Base-by-base conservation (phyloP, 2,329 filamentous ascomycete species). In the Didymella exigua region DNA sequence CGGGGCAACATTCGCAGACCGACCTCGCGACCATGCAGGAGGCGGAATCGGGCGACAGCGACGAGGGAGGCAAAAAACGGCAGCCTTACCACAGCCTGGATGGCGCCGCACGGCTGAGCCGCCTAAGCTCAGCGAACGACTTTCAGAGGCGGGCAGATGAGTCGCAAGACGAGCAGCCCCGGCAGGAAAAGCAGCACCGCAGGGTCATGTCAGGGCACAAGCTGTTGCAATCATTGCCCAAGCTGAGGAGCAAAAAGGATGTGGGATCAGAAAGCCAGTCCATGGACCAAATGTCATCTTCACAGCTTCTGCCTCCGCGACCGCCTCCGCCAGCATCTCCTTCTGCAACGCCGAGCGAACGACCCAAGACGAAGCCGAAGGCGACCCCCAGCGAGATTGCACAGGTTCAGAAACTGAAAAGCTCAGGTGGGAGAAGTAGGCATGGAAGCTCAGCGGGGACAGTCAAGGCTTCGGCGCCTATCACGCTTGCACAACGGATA, bases 1-100 rank as follows among this genome's bases (percentile, higher is more conserved):
- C 91, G 31, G 91, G 92, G 6, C 92, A 91, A 31, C 86, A 86
- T 56, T 93, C 91, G 26, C 86, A 86, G 55, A 87, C 89, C 46
- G 89, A 96, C 75, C 92, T 96, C 70, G 88, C 90, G 73, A 84
- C 89, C 55, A 93, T 95, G 73, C 89, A 92, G 68, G 89, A 89
- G 62, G 67, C 71, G 14, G 92, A 78, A 51, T 74, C 89, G 34
- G 95, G 90, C 65, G 91, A 93, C 65, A 92, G 92, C 61, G 89
- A 90, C 42, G 82, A 76, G 8, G 73, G 70, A 27, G 66, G 61
- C 31, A 69, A 68, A 52, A 58, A 42, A 33, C 63, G 61, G 36
- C 55, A 60, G 16, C 63, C 57, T 9, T 70, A 64, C 44, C 63
- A 60, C 55, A 68, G 64, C 45, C 58, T 75, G 40, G 72, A 73